Evolutionary conservation across 805 yeast species (phyloP).

Genomic region (Wickerhamiella alocasiicola): DNA sequence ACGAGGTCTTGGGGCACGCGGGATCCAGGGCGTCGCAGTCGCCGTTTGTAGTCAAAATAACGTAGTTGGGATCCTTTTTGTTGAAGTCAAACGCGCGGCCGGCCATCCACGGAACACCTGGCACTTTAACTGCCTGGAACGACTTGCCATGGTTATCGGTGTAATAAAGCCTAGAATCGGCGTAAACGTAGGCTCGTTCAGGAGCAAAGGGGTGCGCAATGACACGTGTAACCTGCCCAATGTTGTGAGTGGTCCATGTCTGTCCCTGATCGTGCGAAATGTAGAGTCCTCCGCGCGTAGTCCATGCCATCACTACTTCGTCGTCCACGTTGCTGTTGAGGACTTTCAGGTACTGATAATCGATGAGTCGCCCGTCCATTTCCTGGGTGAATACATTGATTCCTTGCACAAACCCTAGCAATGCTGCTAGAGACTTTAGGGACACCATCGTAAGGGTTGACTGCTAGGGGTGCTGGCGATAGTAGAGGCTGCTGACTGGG

Average conservation of each 20-base stretch:
- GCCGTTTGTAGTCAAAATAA: constrained; percentile 58
- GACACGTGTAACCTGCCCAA: constrained; percentile 40
- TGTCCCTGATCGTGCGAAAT: constrained; percentile 64
- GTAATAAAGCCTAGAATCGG: constrained; percentile 38
- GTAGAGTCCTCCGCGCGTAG: constrained; percentile 39
- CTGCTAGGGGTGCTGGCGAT: too few species aligned
- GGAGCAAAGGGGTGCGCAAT: constrained; percentile 47
- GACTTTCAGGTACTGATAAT: constrained; percentile 51
- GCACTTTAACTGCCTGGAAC: constrained; percentile 38
- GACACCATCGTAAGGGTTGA: too few species aligned
- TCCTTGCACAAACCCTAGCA: neutral
- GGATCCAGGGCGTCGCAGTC: constrained; percentile 39
- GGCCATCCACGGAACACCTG: constrained; percentile 35
- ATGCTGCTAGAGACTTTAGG: neutral
- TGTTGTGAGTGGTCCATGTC: constrained; percentile 32
- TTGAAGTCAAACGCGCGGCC: constrained; percentile 46
- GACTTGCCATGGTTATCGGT: constrained; percentile 58
- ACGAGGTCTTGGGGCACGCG: constrained; percentile 48
- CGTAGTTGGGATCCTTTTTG: constrained; percentile 39
- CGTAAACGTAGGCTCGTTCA: constrained; percentile 44
- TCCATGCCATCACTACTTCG: constrained; percentile 53
- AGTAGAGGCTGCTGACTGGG: too few species aligned
- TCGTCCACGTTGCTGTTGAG: constrained; percentile 35
- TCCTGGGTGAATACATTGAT: constrained; percentile 4
- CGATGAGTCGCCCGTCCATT: constrained; percentile 41